A percentile compares a stretch with the other conserved stretches of the same genome.
Evolutionary conservation across 768 basidiomycete species (phyloP).

Genomic region (Leucocoprinus sp.): DNA sequence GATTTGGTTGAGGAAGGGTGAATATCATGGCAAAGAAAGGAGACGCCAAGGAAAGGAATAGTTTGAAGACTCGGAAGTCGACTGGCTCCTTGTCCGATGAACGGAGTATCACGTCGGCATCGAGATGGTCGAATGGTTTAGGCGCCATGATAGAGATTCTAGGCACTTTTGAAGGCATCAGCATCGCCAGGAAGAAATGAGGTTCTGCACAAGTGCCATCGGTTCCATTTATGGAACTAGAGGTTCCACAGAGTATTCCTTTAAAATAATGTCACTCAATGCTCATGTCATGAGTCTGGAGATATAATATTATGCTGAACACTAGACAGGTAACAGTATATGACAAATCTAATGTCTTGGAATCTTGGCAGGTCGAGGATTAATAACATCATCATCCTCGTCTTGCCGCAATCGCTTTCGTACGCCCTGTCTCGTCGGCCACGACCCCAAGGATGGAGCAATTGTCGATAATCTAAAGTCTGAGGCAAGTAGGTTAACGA

Average conservation of each 20-base stretch:
- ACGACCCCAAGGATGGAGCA: not conserved
- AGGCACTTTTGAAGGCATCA: slow-evolving; percentile 9
- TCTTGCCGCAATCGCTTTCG: slow-evolving; percentile 6
- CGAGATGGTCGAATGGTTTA: slow-evolving; percentile 38
- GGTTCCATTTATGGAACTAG: not conserved
- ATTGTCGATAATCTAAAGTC: not conserved
- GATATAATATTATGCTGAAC: not conserved
- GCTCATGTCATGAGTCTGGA: not conserved
- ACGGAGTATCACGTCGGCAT: slow-evolving; percentile 46
- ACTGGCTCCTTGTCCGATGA: slow-evolving; percentile 39
- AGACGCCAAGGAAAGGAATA: slow-evolving; percentile 47
- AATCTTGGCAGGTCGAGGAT: not conserved
- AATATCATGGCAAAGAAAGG: slow-evolving; percentile 52
- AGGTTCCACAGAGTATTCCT: not conserved
- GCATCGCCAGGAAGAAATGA: not conserved
- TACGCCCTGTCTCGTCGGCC: not conserved
- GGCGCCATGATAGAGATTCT: slow-evolving; percentile 7
- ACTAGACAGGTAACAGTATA: not conserved
- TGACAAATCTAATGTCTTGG: not conserved
- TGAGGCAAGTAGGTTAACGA: not conserved
- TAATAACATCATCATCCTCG: not conserved
- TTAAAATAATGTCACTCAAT: not conserved
- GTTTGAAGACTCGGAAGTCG: slow-evolving; percentile 47
- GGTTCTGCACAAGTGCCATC: not conserved
- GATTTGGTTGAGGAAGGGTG: slow-evolving; percentile 38